Evolutionary conservation across 2,329 filamentous ascomycete genomes (phyloP), one percentile per base, ranked within the genome.

Genomic region (Tolypocladium pustulatum): DNA sequence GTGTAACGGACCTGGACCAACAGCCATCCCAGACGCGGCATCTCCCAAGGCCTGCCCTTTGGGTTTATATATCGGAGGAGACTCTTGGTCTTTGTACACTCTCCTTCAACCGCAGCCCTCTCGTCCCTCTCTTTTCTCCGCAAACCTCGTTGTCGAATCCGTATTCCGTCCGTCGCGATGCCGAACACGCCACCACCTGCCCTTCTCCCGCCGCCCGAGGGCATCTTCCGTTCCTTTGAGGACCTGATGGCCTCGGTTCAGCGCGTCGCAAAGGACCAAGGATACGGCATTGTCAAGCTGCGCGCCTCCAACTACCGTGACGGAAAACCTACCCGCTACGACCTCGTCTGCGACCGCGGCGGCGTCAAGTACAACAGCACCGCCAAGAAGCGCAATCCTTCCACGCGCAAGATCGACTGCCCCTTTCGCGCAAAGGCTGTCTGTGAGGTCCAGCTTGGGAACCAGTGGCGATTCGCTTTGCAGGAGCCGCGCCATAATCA

Each of bases 281-380:
- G 82, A 54, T 85, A 84, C 62, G 81, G 81, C 43, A 81, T 85
- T 17, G 82, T 85, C 63, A 85, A 85, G 72, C 74, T 85, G 13
- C 79, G 82, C 40, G 81, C 82, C 6, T 84, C 81, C 65, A 85
- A 85, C 70, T 85, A 85, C 64, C 81, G 82, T 52, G 82, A 85
- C 57, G 79, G 81, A 60, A 84, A 84, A 64, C 81, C 82, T 1
- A 85, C 82, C 25, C 79, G 82, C 20, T 85, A 84, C 70, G 82
- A 85, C 62, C 74, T 85, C 13, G 82, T 85, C 38, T 85, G 82
- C 70, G 82, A 85, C 63, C 81, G 82, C 46, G 82, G 82, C 57
- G 82, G 82, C 61, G 82, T 85, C 67, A 85, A 85, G 71, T 85
- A 85, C 71, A 83, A 76, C 72, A 85, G 82, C 70, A 85, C 82